phyloP scores from a whole-genome alignment of 208 protist species.

The Phytomonas sp. region DNA sequence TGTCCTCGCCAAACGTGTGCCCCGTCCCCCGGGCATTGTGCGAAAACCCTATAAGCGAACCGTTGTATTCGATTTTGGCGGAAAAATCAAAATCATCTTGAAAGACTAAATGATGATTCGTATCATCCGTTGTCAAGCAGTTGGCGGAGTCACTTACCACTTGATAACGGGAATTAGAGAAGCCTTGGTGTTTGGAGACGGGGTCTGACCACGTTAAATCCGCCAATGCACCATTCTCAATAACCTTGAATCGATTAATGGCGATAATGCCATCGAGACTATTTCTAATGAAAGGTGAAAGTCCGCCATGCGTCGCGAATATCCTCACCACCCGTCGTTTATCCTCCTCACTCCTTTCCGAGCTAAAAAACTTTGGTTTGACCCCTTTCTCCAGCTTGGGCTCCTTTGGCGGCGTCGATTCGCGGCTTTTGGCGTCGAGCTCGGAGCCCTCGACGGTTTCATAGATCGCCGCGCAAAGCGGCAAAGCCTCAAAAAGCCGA shows the following conservation, averaged over 20 bases:
- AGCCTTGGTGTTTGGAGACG: conserved; percentile 5
- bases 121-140: neutral
- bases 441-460: conserved; percentile 17
- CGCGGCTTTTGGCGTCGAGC: neutral
- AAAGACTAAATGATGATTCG: neutral
- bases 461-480: conserved; percentile 94
- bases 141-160: neutral
- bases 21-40: conserved; percentile 97
- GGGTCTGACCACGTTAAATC: conserved; percentile 99
- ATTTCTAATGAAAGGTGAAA: conserved; percentile 94
- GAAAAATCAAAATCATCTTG: conserved; percentile 19
- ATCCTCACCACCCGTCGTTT: conserved; percentile 48
- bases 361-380: neutral
- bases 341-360: conserved; percentile 1
- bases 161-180: neutral
- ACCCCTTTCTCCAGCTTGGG: neutral
- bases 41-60: conserved; percentile 86
- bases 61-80: conserved; percentile 20
- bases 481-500: conserved; percentile 59
- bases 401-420: neutral
- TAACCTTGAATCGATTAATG: conserved; percentile 86
- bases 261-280: conserved; percentile 93
- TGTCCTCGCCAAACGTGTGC: conserved; percentile 97
- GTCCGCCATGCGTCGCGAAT: conserved; percentile 97
- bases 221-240: conserved; percentile 96